Conservation (phyloP, 1,139 yeast genomes). For the Schizosaccharomyces versatilis region DNA sequence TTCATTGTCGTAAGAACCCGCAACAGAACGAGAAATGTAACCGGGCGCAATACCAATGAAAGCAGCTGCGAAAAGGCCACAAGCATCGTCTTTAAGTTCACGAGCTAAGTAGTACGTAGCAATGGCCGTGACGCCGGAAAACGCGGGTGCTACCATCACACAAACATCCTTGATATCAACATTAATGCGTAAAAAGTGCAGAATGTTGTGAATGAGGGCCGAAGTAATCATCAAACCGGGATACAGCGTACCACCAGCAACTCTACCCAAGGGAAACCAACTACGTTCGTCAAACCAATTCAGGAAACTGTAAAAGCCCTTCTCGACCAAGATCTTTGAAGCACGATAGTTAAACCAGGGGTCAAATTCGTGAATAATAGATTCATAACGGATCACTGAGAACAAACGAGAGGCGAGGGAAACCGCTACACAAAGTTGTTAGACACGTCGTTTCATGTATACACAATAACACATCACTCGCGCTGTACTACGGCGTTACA, state of each 20-base stretch:
- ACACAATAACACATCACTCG: background rate
- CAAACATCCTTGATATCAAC: slow-evolving; percentile 87
- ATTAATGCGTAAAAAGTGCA: slow-evolving; percentile 49
- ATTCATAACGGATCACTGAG: slow-evolving; percentile 54
- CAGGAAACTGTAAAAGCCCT: slow-evolving; percentile 71
- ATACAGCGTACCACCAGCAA: slow-evolving; percentile 93
- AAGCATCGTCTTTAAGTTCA: slow-evolving; percentile 76
- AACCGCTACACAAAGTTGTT: slow-evolving; percentile 29
- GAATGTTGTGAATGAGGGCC: slow-evolving; percentile 61
- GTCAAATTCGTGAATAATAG: slow-evolving; percentile 82
- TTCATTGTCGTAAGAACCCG: slow-evolving; percentile 96
- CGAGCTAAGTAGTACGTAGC: slow-evolving; percentile 75
- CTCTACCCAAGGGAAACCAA: slow-evolving; percentile 97
- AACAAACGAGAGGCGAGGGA: slow-evolving; percentile 73
- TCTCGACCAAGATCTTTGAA: slow-evolving; percentile 63
- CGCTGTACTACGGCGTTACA: background rate
- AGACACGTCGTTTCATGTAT: no score
- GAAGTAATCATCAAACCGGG: slow-evolving; percentile 98
- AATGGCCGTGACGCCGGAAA: slow-evolving; percentile 78
- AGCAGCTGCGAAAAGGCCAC: slow-evolving; percentile 79
- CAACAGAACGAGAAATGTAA: slow-evolving; percentile 91
- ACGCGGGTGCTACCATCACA: slow-evolving; percentile 90
- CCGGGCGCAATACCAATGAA: slow-evolving; percentile 98
- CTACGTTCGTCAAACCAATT: slow-evolving; percentile 98
- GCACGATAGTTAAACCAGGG: slow-evolving; percentile 98